Conservation (phyloP, 2,329 filamentous ascomycete species). For the Fusarium sp. region DNA sequence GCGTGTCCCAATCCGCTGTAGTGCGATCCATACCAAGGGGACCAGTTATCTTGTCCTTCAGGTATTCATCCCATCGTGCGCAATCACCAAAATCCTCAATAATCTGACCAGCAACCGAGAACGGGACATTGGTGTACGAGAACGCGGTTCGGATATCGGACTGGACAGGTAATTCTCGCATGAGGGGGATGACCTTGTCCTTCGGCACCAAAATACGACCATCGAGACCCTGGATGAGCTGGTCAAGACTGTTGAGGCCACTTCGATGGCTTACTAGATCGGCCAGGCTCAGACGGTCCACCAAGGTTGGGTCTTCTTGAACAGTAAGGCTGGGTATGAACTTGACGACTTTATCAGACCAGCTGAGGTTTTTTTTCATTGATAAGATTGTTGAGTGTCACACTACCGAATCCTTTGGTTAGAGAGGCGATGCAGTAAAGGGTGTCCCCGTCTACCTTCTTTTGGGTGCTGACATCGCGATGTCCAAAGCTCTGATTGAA, state of each 20-base stretch:
- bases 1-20: not conserved
- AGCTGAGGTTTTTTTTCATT: not conserved
- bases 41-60: not conserved
- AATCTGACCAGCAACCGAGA: not conserved
- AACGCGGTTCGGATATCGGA: not conserved
- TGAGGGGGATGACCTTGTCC: not conserved
- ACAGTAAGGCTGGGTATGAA: not conserved
- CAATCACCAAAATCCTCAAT: not conserved
- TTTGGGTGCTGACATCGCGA: not conserved
- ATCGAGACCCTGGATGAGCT: constrained; percentile 1
- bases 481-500: constrained; percentile 1
- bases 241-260: not conserved
- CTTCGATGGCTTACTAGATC: constrained; percentile 1
- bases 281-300: not conserved
- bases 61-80: not conserved
- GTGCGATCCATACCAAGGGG: not conserved
- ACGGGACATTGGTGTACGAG: not conserved
- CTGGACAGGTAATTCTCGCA: not conserved
- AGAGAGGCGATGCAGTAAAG: constrained; percentile 4
- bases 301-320: not conserved
- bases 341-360: not conserved
- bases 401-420: not conserved
- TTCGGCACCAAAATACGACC: not conserved
- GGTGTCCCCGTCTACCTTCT: not conserved
- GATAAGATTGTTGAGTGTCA: not conserved